phyloP scores from a whole-genome alignment of 1,284 basidiomycete species.

The Rhodotorula sp. region DNA sequence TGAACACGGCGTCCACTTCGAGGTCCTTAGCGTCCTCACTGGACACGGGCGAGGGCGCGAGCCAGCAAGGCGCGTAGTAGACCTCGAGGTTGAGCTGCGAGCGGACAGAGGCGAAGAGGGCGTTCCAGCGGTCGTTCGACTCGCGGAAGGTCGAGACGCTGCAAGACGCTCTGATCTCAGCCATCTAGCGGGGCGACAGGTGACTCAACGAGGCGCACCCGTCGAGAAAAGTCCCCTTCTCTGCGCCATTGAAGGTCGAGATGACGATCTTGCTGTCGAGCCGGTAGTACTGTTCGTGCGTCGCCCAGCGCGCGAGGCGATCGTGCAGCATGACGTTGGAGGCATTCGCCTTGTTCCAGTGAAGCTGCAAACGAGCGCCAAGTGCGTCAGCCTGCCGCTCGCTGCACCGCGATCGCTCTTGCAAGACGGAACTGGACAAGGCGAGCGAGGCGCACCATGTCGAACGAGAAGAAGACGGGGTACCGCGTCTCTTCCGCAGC shows the following conservation, averaged over 20 bases:
- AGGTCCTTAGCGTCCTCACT: neutral
- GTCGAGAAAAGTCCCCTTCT: conserved; percentile 14
- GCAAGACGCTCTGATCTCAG: neutral
- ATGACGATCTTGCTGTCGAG: conserved; percentile 20
- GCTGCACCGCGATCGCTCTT: no score
- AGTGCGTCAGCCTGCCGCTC: neutral
- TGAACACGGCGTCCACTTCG: conserved; percentile 3
- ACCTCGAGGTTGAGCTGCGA: neutral
- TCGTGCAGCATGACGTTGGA: conserved; percentile 12
- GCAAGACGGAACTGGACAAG: no score
- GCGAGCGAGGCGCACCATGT: conserved; percentile 12
- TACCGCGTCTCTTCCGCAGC: conserved; percentile 8
- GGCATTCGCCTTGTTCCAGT: conserved; percentile 20
- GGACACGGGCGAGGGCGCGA: neutral
- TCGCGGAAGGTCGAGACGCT: conserved; percentile 8
- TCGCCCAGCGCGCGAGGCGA: conserved; percentile 9
- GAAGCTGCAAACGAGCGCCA: neutral
- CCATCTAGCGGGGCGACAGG: neutral
- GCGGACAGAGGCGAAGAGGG: neutral
- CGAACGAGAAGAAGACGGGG: conserved; percentile 24
- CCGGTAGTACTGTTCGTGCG: conserved; percentile 1
- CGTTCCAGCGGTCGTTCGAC: conserved; percentile 12
- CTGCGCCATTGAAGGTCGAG: conserved; percentile 19
- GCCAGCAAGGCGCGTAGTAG: conserved; percentile 21
- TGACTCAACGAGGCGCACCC: neutral